A percentile compares a stretch with the other conserved stretches of the same genome.
Conservation (phyloP, 23 red algal genomes). For the Cyanidium caldarium region DNA sequence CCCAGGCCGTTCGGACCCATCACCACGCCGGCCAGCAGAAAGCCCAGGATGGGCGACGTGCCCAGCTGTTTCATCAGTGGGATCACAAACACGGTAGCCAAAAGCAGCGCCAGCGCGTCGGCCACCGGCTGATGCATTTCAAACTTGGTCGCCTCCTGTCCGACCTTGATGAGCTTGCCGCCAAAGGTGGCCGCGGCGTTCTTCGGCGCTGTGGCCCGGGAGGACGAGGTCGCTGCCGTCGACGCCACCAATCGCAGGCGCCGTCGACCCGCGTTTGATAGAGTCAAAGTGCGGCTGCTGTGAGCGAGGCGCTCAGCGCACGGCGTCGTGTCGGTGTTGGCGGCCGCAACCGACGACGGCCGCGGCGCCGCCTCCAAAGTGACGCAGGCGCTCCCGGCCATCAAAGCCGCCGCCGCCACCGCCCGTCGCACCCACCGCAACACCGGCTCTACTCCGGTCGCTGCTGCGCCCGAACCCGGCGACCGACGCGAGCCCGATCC, state of each 20-base stretch:
- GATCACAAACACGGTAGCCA: conserved; percentile 77
- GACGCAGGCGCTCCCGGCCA: no score
- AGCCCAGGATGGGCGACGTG: conserved; percentile 89
- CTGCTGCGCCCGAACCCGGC: no score
- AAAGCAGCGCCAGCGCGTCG: conserved; percentile 61
- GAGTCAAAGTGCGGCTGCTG: no score
- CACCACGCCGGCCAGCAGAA: conserved; percentile 73
- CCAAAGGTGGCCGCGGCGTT: background rate
- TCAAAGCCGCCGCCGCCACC: no score
- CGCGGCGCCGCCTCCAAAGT: no score
- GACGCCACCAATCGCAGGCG: background rate
- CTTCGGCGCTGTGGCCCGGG: background rate
- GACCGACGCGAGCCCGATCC: no score
- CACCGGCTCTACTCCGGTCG: no score
- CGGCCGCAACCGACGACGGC: no score
- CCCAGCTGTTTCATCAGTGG: conserved; percentile 56
- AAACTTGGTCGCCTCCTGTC: background rate
- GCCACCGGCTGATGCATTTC: conserved; percentile 26
- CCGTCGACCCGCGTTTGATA: no score
- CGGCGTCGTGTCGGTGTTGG: no score
- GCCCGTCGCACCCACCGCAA: no score
- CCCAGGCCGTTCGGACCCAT: conserved; percentile 78
- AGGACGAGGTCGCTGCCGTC: background rate
- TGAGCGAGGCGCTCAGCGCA: no score
- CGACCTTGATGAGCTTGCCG: conserved; percentile 5